These are phyloP conservation scores for Chrysophaeum taylorii DNA, from an alignment of 352 stramenopile genomes.

Conservation along the genomic window DNA sequence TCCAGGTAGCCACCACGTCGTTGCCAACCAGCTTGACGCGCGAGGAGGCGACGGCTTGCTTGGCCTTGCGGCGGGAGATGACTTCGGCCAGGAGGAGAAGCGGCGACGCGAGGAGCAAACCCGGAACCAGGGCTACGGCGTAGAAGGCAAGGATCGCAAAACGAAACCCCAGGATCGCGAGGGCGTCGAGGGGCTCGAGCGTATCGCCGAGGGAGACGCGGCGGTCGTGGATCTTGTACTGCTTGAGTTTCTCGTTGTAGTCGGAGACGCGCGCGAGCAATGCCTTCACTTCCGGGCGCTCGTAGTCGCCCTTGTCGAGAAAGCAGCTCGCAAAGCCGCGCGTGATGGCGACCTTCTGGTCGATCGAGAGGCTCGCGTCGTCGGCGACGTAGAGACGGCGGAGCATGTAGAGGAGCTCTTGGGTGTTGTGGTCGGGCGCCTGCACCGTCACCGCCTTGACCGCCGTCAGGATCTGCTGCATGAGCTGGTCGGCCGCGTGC, in stretches of 20 bases:
- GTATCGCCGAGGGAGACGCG: constrained; percentile 23
- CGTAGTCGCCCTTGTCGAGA: constrained; percentile 9
- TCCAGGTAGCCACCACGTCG: constrained; percentile 79
- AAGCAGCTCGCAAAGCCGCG: constrained; percentile 54
- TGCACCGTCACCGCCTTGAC: constrained; percentile 88
- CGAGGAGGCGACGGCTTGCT: constrained; percentile 60
- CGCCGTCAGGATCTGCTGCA: constrained; percentile 62
- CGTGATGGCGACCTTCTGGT: constrained; percentile 78
- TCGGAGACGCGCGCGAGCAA: constrained; percentile 17
- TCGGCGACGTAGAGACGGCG: constrained; percentile 83
- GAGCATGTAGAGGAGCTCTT: constrained; percentile 87
- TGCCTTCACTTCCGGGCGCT: background rate
- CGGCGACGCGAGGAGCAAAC: background rate
- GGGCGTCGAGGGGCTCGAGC: constrained; percentile 15
- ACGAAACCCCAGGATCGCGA: background rate
- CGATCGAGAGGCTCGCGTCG: constrained; percentile 62
- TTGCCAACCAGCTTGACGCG: constrained; percentile 76
- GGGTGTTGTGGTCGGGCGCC: constrained; percentile 87
- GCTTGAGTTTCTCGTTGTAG: constrained; percentile 17
- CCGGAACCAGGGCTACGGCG: background rate
- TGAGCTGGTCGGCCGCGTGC: constrained; percentile 59
- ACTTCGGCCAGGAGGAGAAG: background rate
- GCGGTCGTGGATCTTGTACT: constrained; percentile 29
- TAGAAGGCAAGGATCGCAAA: constrained; percentile 25
- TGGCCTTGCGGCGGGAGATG: constrained; percentile 40